Conservation (phyloP, 2,329 filamentous ascomycete species). For the Exophiala aquamarina region DNA sequence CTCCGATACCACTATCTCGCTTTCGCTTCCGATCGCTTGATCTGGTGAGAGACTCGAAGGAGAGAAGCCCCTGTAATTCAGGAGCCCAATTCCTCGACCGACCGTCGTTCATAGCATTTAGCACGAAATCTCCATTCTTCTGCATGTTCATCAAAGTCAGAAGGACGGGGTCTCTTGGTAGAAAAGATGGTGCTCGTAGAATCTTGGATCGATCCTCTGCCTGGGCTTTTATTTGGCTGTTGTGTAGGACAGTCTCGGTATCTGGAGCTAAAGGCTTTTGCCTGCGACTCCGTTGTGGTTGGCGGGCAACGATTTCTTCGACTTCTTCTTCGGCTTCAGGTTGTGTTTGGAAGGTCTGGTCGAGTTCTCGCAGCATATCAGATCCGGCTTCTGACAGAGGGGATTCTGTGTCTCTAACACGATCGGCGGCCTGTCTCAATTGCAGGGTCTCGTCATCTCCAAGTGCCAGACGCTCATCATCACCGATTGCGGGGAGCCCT, state of each 20-base stretch:
- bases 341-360: slow-evolving; percentile 61
- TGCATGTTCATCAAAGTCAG: slow-evolving; percentile 90
- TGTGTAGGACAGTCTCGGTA: slow-evolving; percentile 73
- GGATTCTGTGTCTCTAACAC: slow-evolving; percentile 49
- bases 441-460: slow-evolving; percentile 52
- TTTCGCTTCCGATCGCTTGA: slow-evolving; percentile 88
- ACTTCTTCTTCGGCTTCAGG: slow-evolving; percentile 46
- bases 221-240: slow-evolving; percentile 77
- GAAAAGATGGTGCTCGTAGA: slow-evolving; percentile 75
- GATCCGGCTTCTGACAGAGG: slow-evolving; percentile 55
- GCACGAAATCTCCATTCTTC: slow-evolving; percentile 85
- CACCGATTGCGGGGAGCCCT: slow-evolving; percentile 54
- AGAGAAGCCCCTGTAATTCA: slow-evolving; percentile 89
- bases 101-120: slow-evolving; percentile 78
- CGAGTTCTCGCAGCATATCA: slow-evolving; percentile 60
- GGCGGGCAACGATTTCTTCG: slow-evolving; percentile 56
- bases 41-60: slow-evolving; percentile 74
- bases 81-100: slow-evolving; percentile 82
- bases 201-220: slow-evolving; percentile 85
- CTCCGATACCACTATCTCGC: slow-evolving; percentile 81
- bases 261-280: slow-evolving; percentile 83
- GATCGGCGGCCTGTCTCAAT: slow-evolving; percentile 33
- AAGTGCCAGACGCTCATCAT: slow-evolving; percentile 44
- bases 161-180: slow-evolving; percentile 83
- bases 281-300: slow-evolving; percentile 73